phyloP scores from a whole-genome alignment of 75 land plant genomes.

The Larix kaempferi region DNA sequence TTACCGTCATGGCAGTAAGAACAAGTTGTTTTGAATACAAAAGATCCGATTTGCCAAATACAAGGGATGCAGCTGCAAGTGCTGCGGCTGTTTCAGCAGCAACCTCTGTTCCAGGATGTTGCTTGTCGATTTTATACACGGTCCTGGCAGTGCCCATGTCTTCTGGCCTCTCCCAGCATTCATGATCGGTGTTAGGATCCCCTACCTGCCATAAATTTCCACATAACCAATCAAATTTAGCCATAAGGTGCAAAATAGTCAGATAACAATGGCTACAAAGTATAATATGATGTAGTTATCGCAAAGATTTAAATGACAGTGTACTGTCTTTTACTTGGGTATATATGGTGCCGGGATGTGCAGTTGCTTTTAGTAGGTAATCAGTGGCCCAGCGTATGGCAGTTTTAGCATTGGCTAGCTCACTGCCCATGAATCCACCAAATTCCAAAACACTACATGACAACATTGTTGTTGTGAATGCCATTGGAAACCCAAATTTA shows the following conservation, averaged over 20 bases:
- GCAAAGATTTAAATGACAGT: background rate
- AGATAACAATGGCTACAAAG: background rate
- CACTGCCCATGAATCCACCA: slow-evolving; percentile 64
- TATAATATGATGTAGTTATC: background rate
- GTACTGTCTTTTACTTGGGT: slow-evolving; percentile 49
- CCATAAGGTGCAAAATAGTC: background rate
- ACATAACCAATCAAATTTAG: background rate
- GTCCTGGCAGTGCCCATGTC: slow-evolving; percentile 89
- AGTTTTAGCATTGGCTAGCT: slow-evolving; percentile 55
- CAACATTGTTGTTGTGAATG: slow-evolving; percentile 85
- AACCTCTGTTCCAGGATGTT: slow-evolving; percentile 81
- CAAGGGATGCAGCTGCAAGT: slow-evolving; percentile 84
- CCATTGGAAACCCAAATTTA: slow-evolving; percentile 85
- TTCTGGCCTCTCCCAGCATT: slow-evolving; percentile 95
- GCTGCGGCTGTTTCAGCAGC: slow-evolving; percentile 97
- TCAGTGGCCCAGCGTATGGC: slow-evolving; percentile 84
- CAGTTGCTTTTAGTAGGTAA: slow-evolving; percentile 80
- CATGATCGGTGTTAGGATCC: slow-evolving; percentile 78
- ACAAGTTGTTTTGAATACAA: no score
- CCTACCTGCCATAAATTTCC: slow-evolving; percentile 53
- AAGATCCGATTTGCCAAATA: slow-evolving; percentile 30
- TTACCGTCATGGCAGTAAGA: no score
- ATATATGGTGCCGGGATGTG: slow-evolving; percentile 66
- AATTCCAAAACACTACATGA: slow-evolving; percentile 98
- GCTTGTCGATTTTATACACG: slow-evolving; percentile 59